Evolutionary conservation across 176 grass and related monocot species (phyloP), one percentile per base, ranked within the genome.

Genomic region (Eremochloa ophiuroides): DNA sequence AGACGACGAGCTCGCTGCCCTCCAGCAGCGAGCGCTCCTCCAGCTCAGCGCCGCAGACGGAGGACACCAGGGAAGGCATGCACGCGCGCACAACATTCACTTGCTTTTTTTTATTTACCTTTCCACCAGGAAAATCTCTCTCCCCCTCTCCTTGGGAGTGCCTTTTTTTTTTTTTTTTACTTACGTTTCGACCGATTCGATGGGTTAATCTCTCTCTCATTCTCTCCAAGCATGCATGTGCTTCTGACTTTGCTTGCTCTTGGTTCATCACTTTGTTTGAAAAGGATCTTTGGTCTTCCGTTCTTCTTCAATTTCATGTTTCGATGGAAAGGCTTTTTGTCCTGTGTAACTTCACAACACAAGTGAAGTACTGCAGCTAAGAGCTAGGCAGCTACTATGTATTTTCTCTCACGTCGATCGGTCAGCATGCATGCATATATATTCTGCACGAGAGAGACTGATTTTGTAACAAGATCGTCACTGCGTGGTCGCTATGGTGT

Each of bases 1-100:
- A 85, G 80, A 82, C 77, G 71, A 85, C 89, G 69, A 90, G 81
- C 84, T 91, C 92, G 67, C 89, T 89, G 62, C 91, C 76, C 69
- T 99, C 93, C 64, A 99, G 96, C 88, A 99, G 93, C 89, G 91
- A 93, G 63, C 86, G 93, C 74, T 99, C 93, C 17, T 99, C 91
- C 10, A 95, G 93, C 85, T 95, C 96, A 8, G 86, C 74, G 7
- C 81, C 44, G 6, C 86, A 83, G 16, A 92, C 89, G 29, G 87
- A 88, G 4, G 42, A 48, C 1, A 15, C 85, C 74, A 91, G 91
- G 71, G 87, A 97, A 94, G 94, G 91, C 83, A 79, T 79, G 43
- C 28, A 13, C 7, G 23, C 71, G 4, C 76, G 29, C 59, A 62
- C 25, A 62, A 27, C 51, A 48, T 2, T 1, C 8, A 10, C n/a